Evolutionary conservation across 495 filamentous ascomycete species (phyloP).

Genomic region (Ramalina peruviana): DNA sequence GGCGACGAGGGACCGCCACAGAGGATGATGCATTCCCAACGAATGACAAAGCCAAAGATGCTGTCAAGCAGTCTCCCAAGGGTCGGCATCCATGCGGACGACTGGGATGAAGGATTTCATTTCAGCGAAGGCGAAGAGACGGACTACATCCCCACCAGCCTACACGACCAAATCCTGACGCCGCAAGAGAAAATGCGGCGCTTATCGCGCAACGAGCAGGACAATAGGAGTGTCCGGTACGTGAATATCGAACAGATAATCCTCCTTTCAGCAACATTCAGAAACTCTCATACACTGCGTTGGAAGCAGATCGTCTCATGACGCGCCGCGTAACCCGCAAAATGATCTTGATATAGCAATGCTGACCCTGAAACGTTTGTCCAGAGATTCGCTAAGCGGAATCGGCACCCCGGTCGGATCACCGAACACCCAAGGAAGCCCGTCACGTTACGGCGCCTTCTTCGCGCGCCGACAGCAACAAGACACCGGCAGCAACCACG

Average conservation of each 20-base stretch:
- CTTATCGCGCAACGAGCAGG: conserved; percentile 57
- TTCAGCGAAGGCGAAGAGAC: conserved; percentile 88
- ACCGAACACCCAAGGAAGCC: conserved; percentile 55
- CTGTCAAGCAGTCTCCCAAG: conserved; percentile 70
- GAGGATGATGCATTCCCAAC: conserved; percentile 73
- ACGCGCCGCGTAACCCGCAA: no score
- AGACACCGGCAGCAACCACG: conserved; percentile 23
- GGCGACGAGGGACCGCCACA: conserved; percentile 47
- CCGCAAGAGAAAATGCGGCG: conserved; percentile 78
- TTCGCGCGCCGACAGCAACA: conserved; percentile 67
- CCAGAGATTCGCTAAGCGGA: conserved; percentile 38
- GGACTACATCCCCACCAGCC: conserved; percentile 71
- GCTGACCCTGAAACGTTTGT: no score
- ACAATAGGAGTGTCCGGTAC: conserved; percentile 38
- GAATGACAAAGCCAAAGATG: conserved; percentile 56
- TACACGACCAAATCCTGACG: conserved; percentile 75
- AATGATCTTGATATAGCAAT: no score
- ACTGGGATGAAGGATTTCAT: conserved; percentile 70
- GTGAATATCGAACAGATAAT: conserved; percentile 7
- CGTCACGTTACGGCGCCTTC: conserved; percentile 73
- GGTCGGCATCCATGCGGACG: conserved; percentile 42
- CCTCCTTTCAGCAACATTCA: no score
- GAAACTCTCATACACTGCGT: no score
- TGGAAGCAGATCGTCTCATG: not conserved
- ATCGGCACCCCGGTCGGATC: conserved; percentile 62